Evolutionary conservation across 306 rosid genomes (phyloP), one percentile per base, ranked within the genome.

Genomic region (Begonia peltatifolia): DNA sequence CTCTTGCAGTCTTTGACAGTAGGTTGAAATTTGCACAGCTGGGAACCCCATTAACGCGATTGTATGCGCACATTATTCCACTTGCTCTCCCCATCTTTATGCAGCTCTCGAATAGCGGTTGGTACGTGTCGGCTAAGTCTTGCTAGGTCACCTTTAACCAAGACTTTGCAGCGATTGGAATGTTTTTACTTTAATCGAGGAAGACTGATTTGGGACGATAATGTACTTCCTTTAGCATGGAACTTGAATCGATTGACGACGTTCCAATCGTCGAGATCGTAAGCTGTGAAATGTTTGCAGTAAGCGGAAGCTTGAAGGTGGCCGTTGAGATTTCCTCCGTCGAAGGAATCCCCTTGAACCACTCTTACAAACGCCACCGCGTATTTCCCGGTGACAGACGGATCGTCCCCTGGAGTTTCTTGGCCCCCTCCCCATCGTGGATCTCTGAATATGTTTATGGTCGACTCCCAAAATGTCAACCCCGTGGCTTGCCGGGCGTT

Each of bases 371-470:
- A 90, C 1, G 92, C 72, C 60, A 75, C 79, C 0, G 95, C 78
- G 42, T 83, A 90, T 18, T 58, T 70, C 0, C 92, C 80, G 2
- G 79, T 58, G 14, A 86, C 23, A 55, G 65, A 2, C n/a, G 99
- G 99, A 41, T 90, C 99, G 67, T 90, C 99, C 10, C 99, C 99
- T 2, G 95, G 81, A 4, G 99, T 90, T 55, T 90, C 99, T 64
- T 90, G 95, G 10, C 99, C 99, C 69, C 99, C 73, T 0, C 99
- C 94, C 99, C 95, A 90, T 63, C 99, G 69, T 1, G 95, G 99
- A 41, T 90, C 99, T 52, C 99, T 86, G 41, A 78, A 90, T 11
- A 90, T 79, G 74, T 90, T 90, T 0, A 90, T 86, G 53, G 86
- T 90, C 0, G 99, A 95, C 15, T 95, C 88, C 99, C 95, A 90